Evolutionary conservation across 2,329 filamentous ascomycete genomes (phyloP).

Genomic region (Colletotrichum viniferum): DNA sequence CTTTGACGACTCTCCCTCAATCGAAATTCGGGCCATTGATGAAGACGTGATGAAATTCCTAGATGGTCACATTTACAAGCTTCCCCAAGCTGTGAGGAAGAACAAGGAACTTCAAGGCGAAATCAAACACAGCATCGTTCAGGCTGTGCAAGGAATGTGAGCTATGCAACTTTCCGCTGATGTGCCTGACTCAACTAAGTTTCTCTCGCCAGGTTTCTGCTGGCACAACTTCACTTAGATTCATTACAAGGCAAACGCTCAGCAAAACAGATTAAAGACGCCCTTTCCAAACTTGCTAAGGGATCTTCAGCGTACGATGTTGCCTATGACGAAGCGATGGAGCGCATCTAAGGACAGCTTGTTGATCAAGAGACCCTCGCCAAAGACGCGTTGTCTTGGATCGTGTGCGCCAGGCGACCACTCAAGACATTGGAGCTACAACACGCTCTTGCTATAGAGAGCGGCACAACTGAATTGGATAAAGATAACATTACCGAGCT

Average conservation of each 20-base stretch:
- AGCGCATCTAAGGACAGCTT: constrained; percentile 44
- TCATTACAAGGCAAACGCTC: constrained; percentile 21
- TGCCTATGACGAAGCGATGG: constrained; percentile 46
- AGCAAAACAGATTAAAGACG: constrained; percentile 32
- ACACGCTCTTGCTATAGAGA: constrained; percentile 45
- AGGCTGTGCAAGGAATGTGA: constrained; percentile 23
- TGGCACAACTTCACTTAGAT: constrained; percentile 11
- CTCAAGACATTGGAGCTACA: constrained; percentile 40
- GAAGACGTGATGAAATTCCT: constrained; percentile 23
- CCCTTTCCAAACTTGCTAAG: constrained; percentile 33
- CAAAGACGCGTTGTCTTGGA: constrained; percentile 42
- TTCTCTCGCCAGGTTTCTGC: background rate
- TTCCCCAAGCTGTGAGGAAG: background rate
- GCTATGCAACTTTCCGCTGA: background rate
- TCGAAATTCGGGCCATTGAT: constrained; percentile 22
- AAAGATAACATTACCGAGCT: constrained; percentile 36
- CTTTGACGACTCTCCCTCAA: background rate
- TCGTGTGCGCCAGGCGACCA: constrained; percentile 38
- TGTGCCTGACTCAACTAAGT: rapidly evolving
- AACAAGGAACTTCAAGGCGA: background rate
- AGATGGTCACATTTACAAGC: background rate
- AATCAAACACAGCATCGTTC: background rate
- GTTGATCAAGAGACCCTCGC: constrained; percentile 38
- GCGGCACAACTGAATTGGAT: constrained; percentile 30
- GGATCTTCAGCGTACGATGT: constrained; percentile 35